Conservation (phyloP, 345 rosid species). For the Gossypium raimondii region DNA sequence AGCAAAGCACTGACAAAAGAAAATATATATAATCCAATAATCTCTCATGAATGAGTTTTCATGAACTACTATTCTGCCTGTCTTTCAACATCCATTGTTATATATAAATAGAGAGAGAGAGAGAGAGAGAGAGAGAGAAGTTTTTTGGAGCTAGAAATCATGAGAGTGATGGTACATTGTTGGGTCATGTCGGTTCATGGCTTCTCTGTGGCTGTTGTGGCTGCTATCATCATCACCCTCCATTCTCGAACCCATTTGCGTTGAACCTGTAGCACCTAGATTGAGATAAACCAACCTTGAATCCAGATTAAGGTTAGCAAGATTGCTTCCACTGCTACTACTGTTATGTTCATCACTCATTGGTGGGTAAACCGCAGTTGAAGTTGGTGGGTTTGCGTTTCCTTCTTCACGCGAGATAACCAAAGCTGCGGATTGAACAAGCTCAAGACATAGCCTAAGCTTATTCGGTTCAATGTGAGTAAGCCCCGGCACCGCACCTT, state of each 20-base stretch:
- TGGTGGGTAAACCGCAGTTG: conserved; percentile 50
- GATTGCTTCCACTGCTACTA: conserved; percentile 44
- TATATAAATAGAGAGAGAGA: conserved; percentile 10
- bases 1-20: conserved; percentile 17
- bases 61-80: conserved; percentile 16
- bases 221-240: conserved; percentile 53
- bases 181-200: conserved; percentile 59
- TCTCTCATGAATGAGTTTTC: conserved; percentile 21
- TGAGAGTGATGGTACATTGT: conserved; percentile 71
- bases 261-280: conserved; percentile 65
- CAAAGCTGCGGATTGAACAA: conserved; percentile 93
- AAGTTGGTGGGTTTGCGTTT: conserved; percentile 37
- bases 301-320: conserved; percentile 49
- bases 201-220: conserved; percentile 47
- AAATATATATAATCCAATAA: conserved; percentile 25
- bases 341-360: conserved; percentile 62
- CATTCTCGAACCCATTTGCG: conserved; percentile 64
- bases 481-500: conserved; percentile 94
- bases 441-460: conserved; percentile 90
- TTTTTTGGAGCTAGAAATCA: conserved; percentile 42
- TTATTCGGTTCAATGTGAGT: conserved; percentile 94
- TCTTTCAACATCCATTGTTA: conserved; percentile 20
- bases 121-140: background rate
- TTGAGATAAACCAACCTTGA: conserved; percentile 88
- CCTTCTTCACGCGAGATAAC: conserved; percentile 98